Evolutionary conservation across 2,329 filamentous ascomycete genomes (phyloP), one percentile per base, ranked within the genome.

Genomic region (Neonectria neomacrospora): DNA sequence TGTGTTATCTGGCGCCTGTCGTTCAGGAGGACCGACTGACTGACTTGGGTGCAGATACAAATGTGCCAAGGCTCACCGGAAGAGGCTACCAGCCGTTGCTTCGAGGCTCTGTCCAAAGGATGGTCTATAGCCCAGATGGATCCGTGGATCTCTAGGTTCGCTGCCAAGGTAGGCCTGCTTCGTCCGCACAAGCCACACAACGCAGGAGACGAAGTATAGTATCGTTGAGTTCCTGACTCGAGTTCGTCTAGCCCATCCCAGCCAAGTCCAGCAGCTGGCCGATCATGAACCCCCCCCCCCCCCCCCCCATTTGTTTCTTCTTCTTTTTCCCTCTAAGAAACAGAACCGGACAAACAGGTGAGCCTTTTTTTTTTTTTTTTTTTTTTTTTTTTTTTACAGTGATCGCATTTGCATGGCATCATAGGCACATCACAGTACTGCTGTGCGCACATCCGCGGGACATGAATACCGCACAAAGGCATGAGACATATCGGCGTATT

Each of bases 61-160:
- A 47, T 23, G 37, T n/a, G 18, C 41, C 58, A 71, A 63, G 32
- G 58, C 60, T 61, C 62, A 54, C 68, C 58, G 37, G 52, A 69
- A 70, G 44, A 42, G 59, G 68, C 45, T 71, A 64, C 66, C 48
- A 26, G 54, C 68, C 57, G 61, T 73, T 68, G 58, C 58, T 65
- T 71, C 64, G 37, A 63, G 60, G 42, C 60, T 58, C 18, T n/a
- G 18, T 39, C 26, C 26, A 34, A 23, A 48, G 18, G n/a, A 32
- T 20, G 14, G 16, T 11, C 8, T 20, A 14, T 11, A 52, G 56
- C 60, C 64, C 34, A 64, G 67, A 61, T 41, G 57, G 57, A 58
- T 62, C 63, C 44, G 56, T 58, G 53, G 32, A 64, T 47, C 52
- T 50, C 67, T 62, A 63, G 58, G 50, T 66, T 67, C 54, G 18